Base-by-base conservation (phyloP, 2,329 filamentous ascomycete genomes). In the Penicillium polonicum region DNA sequence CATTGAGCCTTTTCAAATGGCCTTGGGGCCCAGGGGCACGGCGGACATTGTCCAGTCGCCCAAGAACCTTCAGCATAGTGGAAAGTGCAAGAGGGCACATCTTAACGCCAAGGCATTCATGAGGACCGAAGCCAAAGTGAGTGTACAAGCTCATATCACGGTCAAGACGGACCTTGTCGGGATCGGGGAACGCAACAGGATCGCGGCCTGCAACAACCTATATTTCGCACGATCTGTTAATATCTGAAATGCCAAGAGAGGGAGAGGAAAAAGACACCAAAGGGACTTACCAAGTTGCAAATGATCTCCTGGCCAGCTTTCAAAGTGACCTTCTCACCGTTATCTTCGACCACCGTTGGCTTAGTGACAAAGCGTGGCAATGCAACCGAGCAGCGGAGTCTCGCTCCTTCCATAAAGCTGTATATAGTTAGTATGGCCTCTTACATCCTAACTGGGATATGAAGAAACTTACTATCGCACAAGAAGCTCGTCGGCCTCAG, bases 71-170 rank as follows among this genome's bases (percentile, higher is more conserved):
- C 10, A 78, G 68, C 70, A 76, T 76, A 8, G 74, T 72, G 4
- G 74, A 70, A 41, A 74, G 63, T 31, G 68, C 71, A n/a, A 68
- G 50, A 48, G 72, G 68, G 53, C 70, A 72, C 29, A 74, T 63
- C 13, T 60, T 70, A 15, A 71, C 53, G 4, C 86, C 88, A 0
- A 91, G 75, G 62, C 84, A 87, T 15, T 82, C 76, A 64, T 90
- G 85, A 9, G 86, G 81, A 0, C 87, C 88, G 2, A 80, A 78
- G 9, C 84, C 83, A 62, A 88, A 87, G 70, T 86, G 82, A 56
- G 88, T 80, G 69, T 92, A 91, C 1, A 76, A 72, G 5, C 84
- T 81, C 27, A 87, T 69, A 0, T 87, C 84, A 0, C 89, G 84
- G 17, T 83, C 79, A 0, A 89, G 83, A 62, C 85, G 80, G 23